These are phyloP conservation scores for Dictyostelium firmibasis DNA, from an alignment of 78 protist species.

Conservation along the genomic window DNA sequence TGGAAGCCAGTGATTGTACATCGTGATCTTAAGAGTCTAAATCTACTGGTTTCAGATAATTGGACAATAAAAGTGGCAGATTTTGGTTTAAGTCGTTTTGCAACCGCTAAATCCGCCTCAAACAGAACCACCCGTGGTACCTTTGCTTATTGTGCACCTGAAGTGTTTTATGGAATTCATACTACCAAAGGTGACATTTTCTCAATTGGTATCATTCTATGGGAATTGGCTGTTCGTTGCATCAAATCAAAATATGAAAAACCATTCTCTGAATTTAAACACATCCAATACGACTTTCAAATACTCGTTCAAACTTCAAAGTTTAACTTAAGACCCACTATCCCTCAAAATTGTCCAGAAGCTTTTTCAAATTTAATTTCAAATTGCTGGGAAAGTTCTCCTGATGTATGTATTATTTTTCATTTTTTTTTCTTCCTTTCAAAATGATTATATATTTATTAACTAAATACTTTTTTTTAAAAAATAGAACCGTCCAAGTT, in stretches of 20 bases:
- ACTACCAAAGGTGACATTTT: constrained; percentile 77
- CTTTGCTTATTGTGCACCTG: constrained; percentile 82
- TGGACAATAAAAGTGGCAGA: constrained; percentile 67
- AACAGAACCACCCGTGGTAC: constrained; percentile 65
- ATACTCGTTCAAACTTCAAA: constrained; percentile 62
- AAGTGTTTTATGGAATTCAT: constrained; percentile 63
- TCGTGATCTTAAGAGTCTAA: constrained; percentile 79
- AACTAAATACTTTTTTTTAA: too few species aligned
- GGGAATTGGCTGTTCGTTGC: constrained; percentile 77
- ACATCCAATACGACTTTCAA: constrained; percentile 81
- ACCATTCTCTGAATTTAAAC: constrained; percentile 75
- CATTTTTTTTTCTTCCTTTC: neutral
- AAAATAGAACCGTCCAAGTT: constrained; percentile 65
- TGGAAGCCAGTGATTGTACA: constrained; percentile 88
- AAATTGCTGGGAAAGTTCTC: constrained; percentile 63
- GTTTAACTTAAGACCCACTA: constrained; percentile 68
- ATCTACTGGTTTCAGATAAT: constrained; percentile 52
- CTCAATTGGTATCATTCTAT: constrained; percentile 67
- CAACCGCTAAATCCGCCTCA: constrained; percentile 32
- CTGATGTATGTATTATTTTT: constrained; percentile 29
- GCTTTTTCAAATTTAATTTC: constrained; percentile 54
- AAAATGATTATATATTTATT: neutral
- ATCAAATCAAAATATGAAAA: constrained; percentile 70
- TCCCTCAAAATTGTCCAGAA: constrained; percentile 82
- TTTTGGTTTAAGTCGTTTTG: constrained; percentile 59